These are phyloP conservation scores for Allomyces macrogynus DNA, from an alignment of 192 early-diverging fungal species.

Conservation along the genomic window DNA sequence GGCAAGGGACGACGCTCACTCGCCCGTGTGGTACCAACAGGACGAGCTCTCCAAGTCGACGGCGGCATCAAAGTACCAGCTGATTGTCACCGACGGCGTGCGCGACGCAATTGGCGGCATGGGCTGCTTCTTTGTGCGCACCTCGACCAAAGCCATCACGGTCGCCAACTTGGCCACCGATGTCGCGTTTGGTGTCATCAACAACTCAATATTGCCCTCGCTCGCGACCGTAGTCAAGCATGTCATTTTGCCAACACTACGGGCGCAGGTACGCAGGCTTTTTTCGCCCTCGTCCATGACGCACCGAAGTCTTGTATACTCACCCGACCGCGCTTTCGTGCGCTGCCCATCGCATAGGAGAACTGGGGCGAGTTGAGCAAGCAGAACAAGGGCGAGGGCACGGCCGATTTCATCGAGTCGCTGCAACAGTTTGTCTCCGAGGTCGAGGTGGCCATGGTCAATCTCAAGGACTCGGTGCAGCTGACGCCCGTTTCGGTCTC, in stretches of 20 bases:
- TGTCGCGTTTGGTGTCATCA: slow-evolving; percentile 27
- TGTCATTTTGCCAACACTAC: slow-evolving; percentile 31
- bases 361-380: slow-evolving; percentile 33
- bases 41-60: neutral
- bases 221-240: slow-evolving; percentile 37
- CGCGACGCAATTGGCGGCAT: slow-evolving; percentile 27
- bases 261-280: slow-evolving; percentile 19
- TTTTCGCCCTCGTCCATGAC: neutral
- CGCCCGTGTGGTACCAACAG: neutral
- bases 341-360: slow-evolving; percentile 15
- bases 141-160: slow-evolving; percentile 32
- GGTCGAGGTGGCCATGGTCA: slow-evolving; percentile 45
- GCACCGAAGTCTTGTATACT: neutral
- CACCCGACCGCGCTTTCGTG: slow-evolving; percentile 3
- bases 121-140: slow-evolving; percentile 34
- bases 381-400: slow-evolving; percentile 20
- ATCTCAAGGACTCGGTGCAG: slow-evolving; percentile 36
- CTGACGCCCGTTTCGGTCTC: slow-evolving; percentile 28
- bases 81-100: slow-evolving; percentile 31
- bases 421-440: slow-evolving; percentile 36
- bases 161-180: slow-evolving; percentile 29
- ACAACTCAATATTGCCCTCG: slow-evolving; percentile 27
- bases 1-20: too few species aligned
- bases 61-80: slow-evolving; percentile 8
- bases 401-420: slow-evolving; percentile 32